Percentiles rank a stretch among this genome's conserved stretches.
Conservation (phyloP, 148 eudicot species). For the Talinum fruticosum region DNA sequence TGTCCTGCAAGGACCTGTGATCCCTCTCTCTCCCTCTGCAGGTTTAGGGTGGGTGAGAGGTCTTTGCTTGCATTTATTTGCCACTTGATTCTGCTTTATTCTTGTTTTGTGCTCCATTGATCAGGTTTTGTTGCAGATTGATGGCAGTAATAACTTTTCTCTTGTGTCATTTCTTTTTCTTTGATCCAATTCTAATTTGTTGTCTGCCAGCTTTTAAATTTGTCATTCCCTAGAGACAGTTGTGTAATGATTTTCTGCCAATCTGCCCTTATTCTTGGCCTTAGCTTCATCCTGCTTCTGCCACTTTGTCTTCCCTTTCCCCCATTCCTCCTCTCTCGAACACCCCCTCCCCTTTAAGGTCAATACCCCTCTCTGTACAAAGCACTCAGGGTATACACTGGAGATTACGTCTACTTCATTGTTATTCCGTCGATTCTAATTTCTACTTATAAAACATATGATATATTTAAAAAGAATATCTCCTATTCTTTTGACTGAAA, state of each 20-base stretch:
- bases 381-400: too few species aligned
- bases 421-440: too few species aligned
- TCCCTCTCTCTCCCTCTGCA: not conserved
- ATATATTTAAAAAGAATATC: too few species aligned
- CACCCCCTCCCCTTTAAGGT: too few species aligned
- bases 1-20: too few species aligned
- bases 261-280: not conserved
- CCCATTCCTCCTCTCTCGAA: not conserved
- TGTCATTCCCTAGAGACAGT: not conserved
- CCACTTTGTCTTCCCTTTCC: not conserved
- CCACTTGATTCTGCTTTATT: not conserved
- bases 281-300: not conserved
- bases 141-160: not conserved
- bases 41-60: too few species aligned
- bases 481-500: too few species aligned
- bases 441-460: too few species aligned
- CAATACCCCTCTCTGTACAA: too few species aligned
- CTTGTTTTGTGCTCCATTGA: not conserved
- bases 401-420: too few species aligned
- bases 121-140: not conserved
- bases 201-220: not conserved
- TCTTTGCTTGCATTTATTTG: not conserved
- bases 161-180: too few species aligned
- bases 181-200: too few species aligned
- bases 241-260: not conserved